Conservation (phyloP, 2,329 filamentous ascomycete species). For the Alternaria brassicicola region DNA sequence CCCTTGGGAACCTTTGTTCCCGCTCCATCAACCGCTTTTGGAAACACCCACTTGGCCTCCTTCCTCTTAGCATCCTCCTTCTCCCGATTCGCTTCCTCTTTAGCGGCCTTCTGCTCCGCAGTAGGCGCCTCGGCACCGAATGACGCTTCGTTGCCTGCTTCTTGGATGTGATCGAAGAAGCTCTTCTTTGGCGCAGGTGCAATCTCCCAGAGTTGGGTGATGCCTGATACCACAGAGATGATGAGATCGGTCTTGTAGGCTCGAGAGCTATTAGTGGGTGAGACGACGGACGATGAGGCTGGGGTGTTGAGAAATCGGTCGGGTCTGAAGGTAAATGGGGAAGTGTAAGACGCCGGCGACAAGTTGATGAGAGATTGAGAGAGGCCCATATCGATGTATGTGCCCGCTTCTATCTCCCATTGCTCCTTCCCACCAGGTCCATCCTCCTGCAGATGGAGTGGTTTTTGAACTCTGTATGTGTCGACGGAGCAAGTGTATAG, state of each 20-base stretch:
- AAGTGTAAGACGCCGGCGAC: conserved; percentile 29
- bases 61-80: conserved; percentile 16
- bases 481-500: conserved; percentile 35
- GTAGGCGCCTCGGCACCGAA: conserved; percentile 33
- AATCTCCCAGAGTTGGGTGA: conserved; percentile 47
- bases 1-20: conserved; percentile 59
- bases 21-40: conserved; percentile 54
- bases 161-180: conserved; percentile 41
- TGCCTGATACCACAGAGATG: conserved; percentile 38
- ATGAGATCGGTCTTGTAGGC: conserved; percentile 34
- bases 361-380: conserved; percentile 41
- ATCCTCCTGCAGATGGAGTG: conserved; percentile 31
- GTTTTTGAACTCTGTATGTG: conserved; percentile 27
- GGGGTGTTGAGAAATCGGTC: conserved; percentile 33
- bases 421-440: conserved; percentile 27
- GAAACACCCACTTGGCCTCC: conserved; percentile 56
- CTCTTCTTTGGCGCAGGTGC: conserved; percentile 41
- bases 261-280: conserved; percentile 18
- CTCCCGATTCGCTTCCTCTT: conserved; percentile 13
- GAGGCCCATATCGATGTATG: conserved; percentile 40
- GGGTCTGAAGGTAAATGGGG: conserved; percentile 31
- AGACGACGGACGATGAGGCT: conserved; percentile 24
- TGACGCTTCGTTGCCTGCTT: conserved; percentile 39
- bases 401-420: conserved; percentile 34
- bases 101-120: conserved; percentile 17